A percentile compares a stretch with the other conserved stretches of the same genome.
These are phyloP conservation scores for Macaranga tanarius DNA, from an alignment of 441 rosid genomes.

Conservation along the genomic window DNA sequence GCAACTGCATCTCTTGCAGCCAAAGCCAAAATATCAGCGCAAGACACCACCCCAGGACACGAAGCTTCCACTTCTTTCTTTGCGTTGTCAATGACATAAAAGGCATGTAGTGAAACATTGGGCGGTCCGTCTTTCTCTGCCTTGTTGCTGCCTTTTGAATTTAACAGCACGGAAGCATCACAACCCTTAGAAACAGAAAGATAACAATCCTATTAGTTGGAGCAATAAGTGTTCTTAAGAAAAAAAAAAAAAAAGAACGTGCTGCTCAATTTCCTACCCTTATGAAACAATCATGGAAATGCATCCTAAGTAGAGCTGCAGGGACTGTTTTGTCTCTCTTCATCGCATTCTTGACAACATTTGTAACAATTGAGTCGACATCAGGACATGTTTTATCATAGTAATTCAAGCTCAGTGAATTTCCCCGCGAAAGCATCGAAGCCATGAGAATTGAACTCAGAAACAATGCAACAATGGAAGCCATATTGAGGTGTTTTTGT, in stretches of 20 bases:
- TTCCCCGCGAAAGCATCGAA: conserved; percentile 22
- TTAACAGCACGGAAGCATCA: conserved; percentile 68
- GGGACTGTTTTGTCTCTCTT: conserved; percentile 40
- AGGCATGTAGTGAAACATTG: conserved; percentile 53
- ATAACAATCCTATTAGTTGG: background rate
- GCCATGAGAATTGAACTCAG: conserved; percentile 32
- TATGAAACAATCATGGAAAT: conserved; percentile 80
- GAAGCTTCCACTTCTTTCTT: conserved; percentile 51
- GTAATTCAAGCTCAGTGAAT: conserved; percentile 53
- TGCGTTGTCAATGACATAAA: conserved; percentile 52
- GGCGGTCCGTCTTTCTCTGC: conserved; percentile 48
- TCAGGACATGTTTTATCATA: conserved; percentile 50
- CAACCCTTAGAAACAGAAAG: conserved; percentile 48
- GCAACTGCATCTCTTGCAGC: conserved; percentile 72
- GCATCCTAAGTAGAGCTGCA: conserved; percentile 65
- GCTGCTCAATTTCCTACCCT: conserved; percentile 36
- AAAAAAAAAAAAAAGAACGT: background rate
- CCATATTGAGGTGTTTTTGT: conserved; percentile 22
- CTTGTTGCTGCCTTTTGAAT: conserved; percentile 45
- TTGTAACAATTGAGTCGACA: conserved; percentile 46
- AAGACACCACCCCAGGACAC: conserved; percentile 75
- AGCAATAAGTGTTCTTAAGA: background rate
- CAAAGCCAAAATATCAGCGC: conserved; percentile 67
- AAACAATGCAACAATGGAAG: conserved; percentile 21
- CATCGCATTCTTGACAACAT: conserved; percentile 42